Conservation (phyloP, 441 rosid species). For the Erodium trifolium region DNA sequence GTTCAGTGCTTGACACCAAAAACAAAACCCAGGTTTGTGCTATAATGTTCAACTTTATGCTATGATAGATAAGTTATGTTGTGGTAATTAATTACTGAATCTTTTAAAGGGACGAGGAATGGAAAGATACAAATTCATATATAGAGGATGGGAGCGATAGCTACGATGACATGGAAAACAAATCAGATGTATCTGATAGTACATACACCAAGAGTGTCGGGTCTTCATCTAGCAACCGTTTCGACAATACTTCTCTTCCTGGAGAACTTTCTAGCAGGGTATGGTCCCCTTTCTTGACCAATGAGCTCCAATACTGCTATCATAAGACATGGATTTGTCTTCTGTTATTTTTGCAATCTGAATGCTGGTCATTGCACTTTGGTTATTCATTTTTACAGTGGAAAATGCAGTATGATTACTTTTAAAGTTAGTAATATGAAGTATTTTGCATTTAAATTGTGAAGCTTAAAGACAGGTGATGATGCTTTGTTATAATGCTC, state of each 20-base stretch:
- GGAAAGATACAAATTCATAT: conserved; percentile 26
- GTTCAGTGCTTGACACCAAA: conserved; percentile 51
- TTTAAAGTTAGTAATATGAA: not conserved
- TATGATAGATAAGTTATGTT: not conserved
- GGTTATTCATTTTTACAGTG: not conserved
- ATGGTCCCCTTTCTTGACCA: conserved; percentile 10
- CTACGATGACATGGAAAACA: conserved; percentile 25
- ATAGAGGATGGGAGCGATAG: conserved; percentile 19
- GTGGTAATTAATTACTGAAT: conserved; percentile 3
- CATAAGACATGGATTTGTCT: not conserved
- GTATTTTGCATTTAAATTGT: conserved; percentile 6
- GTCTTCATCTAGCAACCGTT: conserved; percentile 28
- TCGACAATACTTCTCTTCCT: conserved; percentile 21
- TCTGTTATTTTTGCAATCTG: not conserved
- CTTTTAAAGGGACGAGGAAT: conserved; percentile 33
- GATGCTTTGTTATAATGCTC: not conserved
- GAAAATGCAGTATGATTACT: conserved; percentile 5
- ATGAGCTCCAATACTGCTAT: not conserved
- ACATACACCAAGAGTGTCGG: conserved; percentile 18
- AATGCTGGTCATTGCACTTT: not conserved
- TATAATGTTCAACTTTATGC: not conserved
- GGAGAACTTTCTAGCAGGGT: conserved; percentile 32
- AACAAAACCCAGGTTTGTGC: conserved; percentile 34
- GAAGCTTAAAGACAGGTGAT: not conserved
- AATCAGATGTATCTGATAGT: conserved; percentile 32